Evolutionary conservation across 192 early-diverging fungal genomes (phyloP), one percentile per base, ranked within the genome.

Genomic region (Podila horticola): DNA sequence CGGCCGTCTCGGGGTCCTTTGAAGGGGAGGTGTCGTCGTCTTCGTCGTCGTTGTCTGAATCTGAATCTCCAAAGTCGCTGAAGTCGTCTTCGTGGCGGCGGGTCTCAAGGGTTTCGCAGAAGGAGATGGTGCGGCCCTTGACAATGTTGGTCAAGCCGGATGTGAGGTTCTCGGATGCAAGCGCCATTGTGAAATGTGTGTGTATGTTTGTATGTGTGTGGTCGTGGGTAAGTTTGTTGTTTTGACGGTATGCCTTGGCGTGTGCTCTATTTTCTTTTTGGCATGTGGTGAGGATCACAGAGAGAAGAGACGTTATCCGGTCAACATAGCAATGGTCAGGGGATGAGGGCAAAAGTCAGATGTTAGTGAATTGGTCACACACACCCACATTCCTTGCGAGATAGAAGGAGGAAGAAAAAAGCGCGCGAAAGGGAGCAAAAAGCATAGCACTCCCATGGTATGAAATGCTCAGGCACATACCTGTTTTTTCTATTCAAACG

Each of bases 61-160:
- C 26, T 26, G 52, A 55, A 29, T 64, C 50, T 5, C 49, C 48
- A 48, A 28, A 31, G 7, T 69, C 72, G 34, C 29, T 68, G 41
- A 31, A 26, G 66, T 38, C 52, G n/a, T 76, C 58, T 15, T 79
- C 58, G 24, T 64, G 69, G 24, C 71, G 64, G 30, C 49, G 74
- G 12, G 68, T 79, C 24, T 79, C 75, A 38, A 81, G 49, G 55
- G 63, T 66, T 49, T 73, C 71, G 30, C 77, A 66, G 48, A 81
- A 79, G 28, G 75, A 79, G 34, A 79, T 62, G 11, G 69, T 29
- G 33, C 62, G 75, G 58, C 67, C 71, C 75, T 72, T 79, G 60
- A 57, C 38, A 58, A 75, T 59, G 63, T 45, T 66, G 51, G 34
- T 30, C 48, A 45, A 20, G 20, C 24, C 61, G 17, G 67, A 69